A percentile compares a stretch with the other conserved stretches of the same genome.
Conservation (phyloP, 1,284 basidiomycete species). For the Malassezia obtusa region DNA sequence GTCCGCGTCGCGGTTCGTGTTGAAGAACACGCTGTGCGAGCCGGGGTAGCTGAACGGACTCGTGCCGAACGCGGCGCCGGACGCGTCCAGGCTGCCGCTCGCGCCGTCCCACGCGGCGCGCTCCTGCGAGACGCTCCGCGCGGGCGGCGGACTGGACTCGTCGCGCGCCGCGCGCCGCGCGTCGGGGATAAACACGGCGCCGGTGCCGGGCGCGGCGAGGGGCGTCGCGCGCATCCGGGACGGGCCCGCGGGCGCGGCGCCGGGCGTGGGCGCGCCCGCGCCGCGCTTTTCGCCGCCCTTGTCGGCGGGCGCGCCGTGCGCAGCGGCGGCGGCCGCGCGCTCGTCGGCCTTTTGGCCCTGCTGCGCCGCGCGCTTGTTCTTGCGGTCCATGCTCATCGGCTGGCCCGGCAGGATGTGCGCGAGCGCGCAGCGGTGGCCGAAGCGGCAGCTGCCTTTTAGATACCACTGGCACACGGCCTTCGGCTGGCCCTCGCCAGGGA, state of each 20-base stretch:
- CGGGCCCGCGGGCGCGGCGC: neutral
- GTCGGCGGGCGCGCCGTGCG: neutral
- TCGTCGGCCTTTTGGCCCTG: conserved; percentile 21
- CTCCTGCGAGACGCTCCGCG: neutral
- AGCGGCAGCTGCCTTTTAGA: conserved; percentile 81
- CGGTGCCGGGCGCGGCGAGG: neutral
- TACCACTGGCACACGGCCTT: conserved; percentile 93
- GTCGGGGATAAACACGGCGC: neutral
- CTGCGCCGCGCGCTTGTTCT: conserved; percentile 95
- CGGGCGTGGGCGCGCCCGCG: neutral
- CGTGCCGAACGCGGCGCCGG: conserved; percentile 32
- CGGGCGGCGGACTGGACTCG: neutral
- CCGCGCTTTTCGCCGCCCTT: neutral
- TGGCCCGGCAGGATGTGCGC: conserved; percentile 90
- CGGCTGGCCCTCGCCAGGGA: conserved; percentile 46
- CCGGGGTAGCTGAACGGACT: conserved; percentile 45
- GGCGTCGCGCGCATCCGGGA: neutral
- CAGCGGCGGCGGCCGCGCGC: neutral
- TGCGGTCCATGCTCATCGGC: conserved; percentile 73
- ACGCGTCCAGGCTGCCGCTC: neutral
- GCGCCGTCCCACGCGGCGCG: neutral
- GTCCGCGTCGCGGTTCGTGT: conserved; percentile 7
- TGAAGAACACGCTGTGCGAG: conserved; percentile 38
- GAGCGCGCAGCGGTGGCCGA: conserved; percentile 76
- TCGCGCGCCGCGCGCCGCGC: neutral